Conservation (phyloP, 2,329 filamentous ascomycete species). For the Blumeria graminis region DNA sequence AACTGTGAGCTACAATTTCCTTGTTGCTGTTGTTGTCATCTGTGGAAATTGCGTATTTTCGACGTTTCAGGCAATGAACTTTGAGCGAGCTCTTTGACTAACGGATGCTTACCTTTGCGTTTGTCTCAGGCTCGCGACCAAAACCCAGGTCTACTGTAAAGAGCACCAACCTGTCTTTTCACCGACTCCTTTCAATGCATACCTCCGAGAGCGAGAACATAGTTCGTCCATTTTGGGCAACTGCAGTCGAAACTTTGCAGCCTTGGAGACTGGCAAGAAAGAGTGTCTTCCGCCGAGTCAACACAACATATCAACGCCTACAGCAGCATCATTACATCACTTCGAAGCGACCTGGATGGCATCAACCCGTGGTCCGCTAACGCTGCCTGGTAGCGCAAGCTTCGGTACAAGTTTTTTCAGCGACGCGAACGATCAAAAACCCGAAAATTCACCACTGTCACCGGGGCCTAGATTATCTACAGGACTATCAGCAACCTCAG, state of each 20-base stretch:
- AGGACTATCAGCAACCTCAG: slow-evolving; percentile 18
- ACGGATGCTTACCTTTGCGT: slow-evolving; percentile 14
- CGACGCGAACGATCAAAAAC: slow-evolving; percentile 51
- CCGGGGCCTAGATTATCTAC: slow-evolving; percentile 17
- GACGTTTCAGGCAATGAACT: slow-evolving; percentile 4
- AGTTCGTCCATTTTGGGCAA: slow-evolving; percentile 31
- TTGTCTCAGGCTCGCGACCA: slow-evolving; percentile 13
- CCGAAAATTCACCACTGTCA: slow-evolving; percentile 39
- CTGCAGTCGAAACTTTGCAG: slow-evolving; percentile 47
- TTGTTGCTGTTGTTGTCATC: slow-evolving; percentile 6
- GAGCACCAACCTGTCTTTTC: slow-evolving; percentile 9
- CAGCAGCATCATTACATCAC: slow-evolving; percentile 19
- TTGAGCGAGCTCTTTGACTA: slow-evolving; percentile 13
- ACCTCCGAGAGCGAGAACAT: slow-evolving; percentile 11
- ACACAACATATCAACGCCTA: slow-evolving; percentile 30
- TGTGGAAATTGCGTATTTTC: neutral
- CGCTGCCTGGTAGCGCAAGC: slow-evolving; percentile 10
- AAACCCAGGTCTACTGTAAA: slow-evolving; percentile 14
- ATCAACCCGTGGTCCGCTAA: slow-evolving; percentile 13
- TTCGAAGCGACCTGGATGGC: slow-evolving; percentile 31
- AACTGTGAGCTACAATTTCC: slow-evolving; percentile 11
- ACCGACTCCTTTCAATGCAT: slow-evolving; percentile 8
- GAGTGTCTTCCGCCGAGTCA: slow-evolving; percentile 31
- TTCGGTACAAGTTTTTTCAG: slow-evolving; percentile 42
- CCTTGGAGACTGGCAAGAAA: slow-evolving; percentile 27